Evolutionary conservation across 2,329 filamentous ascomycete species (phyloP).

Genomic region (Xylaria arbuscula): DNA sequence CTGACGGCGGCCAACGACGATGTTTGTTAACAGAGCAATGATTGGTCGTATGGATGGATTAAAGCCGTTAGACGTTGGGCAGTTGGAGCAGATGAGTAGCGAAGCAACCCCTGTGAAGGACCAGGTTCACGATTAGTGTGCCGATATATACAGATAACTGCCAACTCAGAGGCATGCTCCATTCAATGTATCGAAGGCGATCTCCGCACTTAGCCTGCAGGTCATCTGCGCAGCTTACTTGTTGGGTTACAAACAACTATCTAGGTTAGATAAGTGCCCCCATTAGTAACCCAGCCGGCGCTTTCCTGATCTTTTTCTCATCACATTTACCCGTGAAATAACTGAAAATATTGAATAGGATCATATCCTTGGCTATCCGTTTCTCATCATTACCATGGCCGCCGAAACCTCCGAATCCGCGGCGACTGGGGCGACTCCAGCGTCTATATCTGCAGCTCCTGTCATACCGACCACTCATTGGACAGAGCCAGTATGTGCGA

Average conservation of each 20-base stretch:
- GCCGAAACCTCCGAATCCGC: conserved; percentile 19
- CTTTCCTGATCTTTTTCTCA: conserved; percentile 9
- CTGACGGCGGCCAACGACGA: not conserved
- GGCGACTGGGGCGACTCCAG: conserved; percentile 15
- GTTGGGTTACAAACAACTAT: not conserved
- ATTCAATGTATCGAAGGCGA: conserved; percentile 16
- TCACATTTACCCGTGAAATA: not conserved
- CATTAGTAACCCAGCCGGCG: conserved; percentile 3
- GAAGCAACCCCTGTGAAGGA: conserved; percentile 18
- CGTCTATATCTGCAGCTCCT: conserved; percentile 29
- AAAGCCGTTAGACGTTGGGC: not conserved
- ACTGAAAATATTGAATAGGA: not conserved
- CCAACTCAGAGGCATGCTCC: conserved; percentile 4
- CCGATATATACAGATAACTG: not conserved
- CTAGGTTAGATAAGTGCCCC: conserved; percentile 6
- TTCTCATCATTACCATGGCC: conserved; percentile 1
- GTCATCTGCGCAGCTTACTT: conserved; percentile 19
- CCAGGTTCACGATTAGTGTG: conserved; percentile 4
- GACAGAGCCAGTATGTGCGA: conserved; percentile 36
- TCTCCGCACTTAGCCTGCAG: conserved; percentile 23
- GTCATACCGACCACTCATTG: conserved; percentile 33
- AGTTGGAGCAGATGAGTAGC: conserved; percentile 18
- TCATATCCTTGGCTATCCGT: not conserved
- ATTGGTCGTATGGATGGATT: not conserved
- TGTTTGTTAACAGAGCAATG: not conserved